A percentile compares a stretch with the other conserved stretches of the same genome.
phyloP scores from a whole-genome alignment of 257 asterid genomes.

The Catharanthus roseus region DNA sequence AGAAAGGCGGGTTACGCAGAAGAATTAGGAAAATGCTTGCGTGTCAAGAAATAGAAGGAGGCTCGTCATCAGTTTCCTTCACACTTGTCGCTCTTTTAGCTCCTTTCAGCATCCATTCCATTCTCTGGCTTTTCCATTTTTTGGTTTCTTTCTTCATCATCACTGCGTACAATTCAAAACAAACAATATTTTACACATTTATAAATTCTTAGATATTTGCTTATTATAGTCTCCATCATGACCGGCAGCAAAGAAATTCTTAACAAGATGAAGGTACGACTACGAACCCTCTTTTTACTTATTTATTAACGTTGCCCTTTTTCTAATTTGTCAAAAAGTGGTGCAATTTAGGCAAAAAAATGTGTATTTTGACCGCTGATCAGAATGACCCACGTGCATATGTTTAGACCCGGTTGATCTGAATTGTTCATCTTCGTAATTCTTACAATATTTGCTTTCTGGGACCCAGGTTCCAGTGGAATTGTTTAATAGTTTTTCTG shows the following conservation, averaged over 20 bases:
- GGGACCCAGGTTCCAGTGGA: neutral
- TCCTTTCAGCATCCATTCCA: neutral
- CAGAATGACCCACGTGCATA: conserved; percentile 4
- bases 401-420: conserved; percentile 3
- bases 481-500: neutral
- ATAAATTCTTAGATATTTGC: neutral
- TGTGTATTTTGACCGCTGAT: neutral
- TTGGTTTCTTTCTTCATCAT: neutral
- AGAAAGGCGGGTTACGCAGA: neutral
- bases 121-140: no score
- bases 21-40: neutral
- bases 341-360: conserved; percentile 1
- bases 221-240: conserved; percentile 23
- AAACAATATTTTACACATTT: no score
- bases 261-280: conserved; percentile 64
- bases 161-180: neutral
- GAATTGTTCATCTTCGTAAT: neutral
- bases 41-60: conserved; percentile 1
- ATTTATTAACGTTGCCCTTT: no score
- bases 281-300: neutral
- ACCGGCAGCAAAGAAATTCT: conserved; percentile 49
- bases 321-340: neutral
- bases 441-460: neutral
- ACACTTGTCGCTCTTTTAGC: neutral
- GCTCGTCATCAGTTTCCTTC: neutral